These are phyloP conservation scores for Botryosphaeria agaves DNA, from an alignment of 2,329 filamentous ascomycete genomes.

Conservation along the genomic window DNA sequence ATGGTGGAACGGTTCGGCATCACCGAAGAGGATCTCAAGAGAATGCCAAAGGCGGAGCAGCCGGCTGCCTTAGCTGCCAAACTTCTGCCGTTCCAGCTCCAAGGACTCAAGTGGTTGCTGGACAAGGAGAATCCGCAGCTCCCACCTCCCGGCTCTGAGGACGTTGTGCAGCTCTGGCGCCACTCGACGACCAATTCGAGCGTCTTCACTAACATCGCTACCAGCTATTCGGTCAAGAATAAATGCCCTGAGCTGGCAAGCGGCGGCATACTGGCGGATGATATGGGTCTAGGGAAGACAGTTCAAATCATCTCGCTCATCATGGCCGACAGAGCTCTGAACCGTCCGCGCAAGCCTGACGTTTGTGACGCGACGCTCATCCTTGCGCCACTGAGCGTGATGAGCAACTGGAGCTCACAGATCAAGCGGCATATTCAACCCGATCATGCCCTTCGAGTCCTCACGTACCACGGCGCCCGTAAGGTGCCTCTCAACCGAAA, in stretches of 20 bases:
- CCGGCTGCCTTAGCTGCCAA: constrained; percentile 46
- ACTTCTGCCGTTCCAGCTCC: constrained; percentile 62
- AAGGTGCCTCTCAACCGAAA: constrained; percentile 31
- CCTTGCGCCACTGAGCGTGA: constrained; percentile 65
- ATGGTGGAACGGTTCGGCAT: constrained; percentile 54
- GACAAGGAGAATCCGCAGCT: constrained; percentile 55
- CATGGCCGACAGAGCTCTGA: constrained; percentile 32
- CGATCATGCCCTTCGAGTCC: constrained; percentile 44
- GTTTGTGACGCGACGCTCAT: constrained; percentile 52
- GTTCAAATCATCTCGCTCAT: constrained; percentile 72
- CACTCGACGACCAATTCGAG: constrained; percentile 21
- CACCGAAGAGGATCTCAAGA: constrained; percentile 50
- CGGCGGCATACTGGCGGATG: constrained; percentile 75
- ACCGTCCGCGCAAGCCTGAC: constrained; percentile 6
- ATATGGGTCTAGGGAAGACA: constrained; percentile 88
- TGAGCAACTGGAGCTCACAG: constrained; percentile 82
- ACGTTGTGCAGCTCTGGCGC: constrained; percentile 66
- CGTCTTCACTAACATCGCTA: constrained; percentile 51
- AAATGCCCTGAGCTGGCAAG: constrained; percentile 47
- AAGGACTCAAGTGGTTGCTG: constrained; percentile 70
- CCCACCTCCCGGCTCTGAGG: constrained; percentile 38
- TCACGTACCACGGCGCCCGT: constrained; percentile 56
- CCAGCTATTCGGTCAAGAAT: constrained; percentile 41
- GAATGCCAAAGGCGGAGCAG: constrained; percentile 55
- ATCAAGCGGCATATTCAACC: constrained; percentile 52